Percentiles rank a stretch among this genome's conserved stretches.
These are phyloP conservation scores for Pachyrhizus erosus DNA, from an alignment of 306 rosid species.

Conservation along the genomic window DNA sequence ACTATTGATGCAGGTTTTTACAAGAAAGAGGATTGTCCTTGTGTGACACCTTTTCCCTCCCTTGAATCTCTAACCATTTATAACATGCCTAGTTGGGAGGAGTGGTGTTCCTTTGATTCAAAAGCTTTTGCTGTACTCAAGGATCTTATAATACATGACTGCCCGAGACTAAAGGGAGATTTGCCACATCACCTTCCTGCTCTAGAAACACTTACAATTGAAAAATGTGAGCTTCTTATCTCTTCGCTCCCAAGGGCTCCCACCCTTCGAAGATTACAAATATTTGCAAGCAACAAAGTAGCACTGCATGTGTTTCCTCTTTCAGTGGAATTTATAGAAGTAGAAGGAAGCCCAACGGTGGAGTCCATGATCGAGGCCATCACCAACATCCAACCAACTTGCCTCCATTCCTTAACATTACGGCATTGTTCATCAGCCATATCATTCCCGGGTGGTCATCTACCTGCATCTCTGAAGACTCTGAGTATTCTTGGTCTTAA, in stretches of 20 bases:
- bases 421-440: neutral
- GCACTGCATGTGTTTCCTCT: neutral
- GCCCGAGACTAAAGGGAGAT: neutral
- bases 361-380: neutral
- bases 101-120: neutral
- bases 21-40: neutral
- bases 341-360: neutral
- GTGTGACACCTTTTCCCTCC: neutral
- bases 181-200: neutral
- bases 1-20: neutral
- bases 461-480: neutral
- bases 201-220: neutral
- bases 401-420: neutral
- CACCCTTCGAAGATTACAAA: neutral
- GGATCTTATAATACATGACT: neutral
- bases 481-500: accelerated
- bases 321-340: neutral
- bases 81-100: neutral
- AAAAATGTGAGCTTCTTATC: neutral
- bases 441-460: neutral
- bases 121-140: neutral
- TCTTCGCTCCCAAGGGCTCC: neutral
- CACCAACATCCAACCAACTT: neutral
- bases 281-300: neutral
- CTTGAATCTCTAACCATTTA: neutral